phyloP scores from a whole-genome alignment of 1,284 basidiomycete species.

The Fomitopsis schrenkii region DNA sequence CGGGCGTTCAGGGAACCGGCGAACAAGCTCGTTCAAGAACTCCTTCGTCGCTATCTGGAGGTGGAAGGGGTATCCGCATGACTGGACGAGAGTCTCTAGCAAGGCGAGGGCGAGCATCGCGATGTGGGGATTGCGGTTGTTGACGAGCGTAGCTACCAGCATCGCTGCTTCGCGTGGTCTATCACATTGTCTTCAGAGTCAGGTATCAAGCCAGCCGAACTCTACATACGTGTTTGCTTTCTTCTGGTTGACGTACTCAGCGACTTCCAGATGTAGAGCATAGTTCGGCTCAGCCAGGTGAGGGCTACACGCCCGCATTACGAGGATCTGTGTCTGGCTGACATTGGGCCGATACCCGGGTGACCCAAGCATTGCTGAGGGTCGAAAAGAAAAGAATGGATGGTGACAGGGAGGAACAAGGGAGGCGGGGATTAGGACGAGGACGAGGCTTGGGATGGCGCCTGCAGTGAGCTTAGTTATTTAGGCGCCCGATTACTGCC shows the following conservation, averaged over 20 bases:
- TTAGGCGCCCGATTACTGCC: no score
- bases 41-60: slow-evolving; percentile 99
- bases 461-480: no score
- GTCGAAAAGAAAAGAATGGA: no score
- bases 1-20: slow-evolving; percentile 95
- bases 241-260: slow-evolving; percentile 90
- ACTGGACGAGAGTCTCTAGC: slow-evolving; percentile 92
- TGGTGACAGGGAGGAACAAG: no score
- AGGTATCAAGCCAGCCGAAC: neutral
- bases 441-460: no score
- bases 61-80: slow-evolving; percentile 96
- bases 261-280: slow-evolving; percentile 89
- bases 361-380: neutral
- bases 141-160: slow-evolving; percentile 76
- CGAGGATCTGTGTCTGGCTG: slow-evolving; percentile 58
- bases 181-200: neutral
- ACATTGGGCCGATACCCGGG: slow-evolving; percentile 14
- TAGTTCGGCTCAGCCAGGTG: slow-evolving; percentile 87
- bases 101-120: slow-evolving; percentile 80
- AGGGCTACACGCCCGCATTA: slow-evolving; percentile 87
- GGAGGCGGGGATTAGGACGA: no score
- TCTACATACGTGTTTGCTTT: slow-evolving; percentile 90
- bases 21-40: slow-evolving; percentile 97
- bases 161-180: slow-evolving; percentile 90
- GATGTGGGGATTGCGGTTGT: slow-evolving; percentile 89